phyloP scores from a whole-genome alignment of 306 rosid species.

The Gillenia trifoliata region DNA sequence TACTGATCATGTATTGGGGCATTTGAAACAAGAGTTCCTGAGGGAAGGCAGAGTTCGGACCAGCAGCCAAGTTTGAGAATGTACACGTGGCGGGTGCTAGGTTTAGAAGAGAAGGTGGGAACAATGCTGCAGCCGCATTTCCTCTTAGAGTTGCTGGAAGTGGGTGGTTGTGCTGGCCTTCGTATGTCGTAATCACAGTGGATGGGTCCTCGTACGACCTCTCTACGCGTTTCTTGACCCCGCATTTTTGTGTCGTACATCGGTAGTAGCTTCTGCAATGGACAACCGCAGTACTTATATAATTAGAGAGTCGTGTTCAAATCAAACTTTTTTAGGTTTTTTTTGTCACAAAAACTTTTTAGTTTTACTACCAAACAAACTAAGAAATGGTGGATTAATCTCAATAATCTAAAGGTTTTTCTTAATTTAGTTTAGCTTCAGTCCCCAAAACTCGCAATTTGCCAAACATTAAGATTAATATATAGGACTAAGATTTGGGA shows the following conservation, averaged over 20 bases:
- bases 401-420: background rate
- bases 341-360: background rate
- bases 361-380: no score
- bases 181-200: slow-evolving; percentile 75
- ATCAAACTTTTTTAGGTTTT: background rate
- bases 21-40: slow-evolving; percentile 34
- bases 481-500: background rate
- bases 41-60: slow-evolving; percentile 27
- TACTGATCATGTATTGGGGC: slow-evolving; percentile 7
- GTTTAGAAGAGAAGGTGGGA: slow-evolving; percentile 45
- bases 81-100: slow-evolving; percentile 15
- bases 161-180: slow-evolving; percentile 87
- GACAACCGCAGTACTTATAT: background rate
- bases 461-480: background rate
- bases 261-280: slow-evolving; percentile 70
- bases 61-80: slow-evolving; percentile 7
- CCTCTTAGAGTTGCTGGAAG: slow-evolving; percentile 71
- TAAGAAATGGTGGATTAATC: no score
- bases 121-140: slow-evolving; percentile 46
- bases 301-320: slow-evolving; percentile 5
- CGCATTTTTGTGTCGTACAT: slow-evolving; percentile 81
- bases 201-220: slow-evolving; percentile 72
- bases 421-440: background rate
- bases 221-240: slow-evolving; percentile 82
- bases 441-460: background rate